Evolutionary conservation across 148 eudicot genomes (phyloP), one percentile per base, ranked within the genome.

Genomic region (Camellia sinensis): DNA sequence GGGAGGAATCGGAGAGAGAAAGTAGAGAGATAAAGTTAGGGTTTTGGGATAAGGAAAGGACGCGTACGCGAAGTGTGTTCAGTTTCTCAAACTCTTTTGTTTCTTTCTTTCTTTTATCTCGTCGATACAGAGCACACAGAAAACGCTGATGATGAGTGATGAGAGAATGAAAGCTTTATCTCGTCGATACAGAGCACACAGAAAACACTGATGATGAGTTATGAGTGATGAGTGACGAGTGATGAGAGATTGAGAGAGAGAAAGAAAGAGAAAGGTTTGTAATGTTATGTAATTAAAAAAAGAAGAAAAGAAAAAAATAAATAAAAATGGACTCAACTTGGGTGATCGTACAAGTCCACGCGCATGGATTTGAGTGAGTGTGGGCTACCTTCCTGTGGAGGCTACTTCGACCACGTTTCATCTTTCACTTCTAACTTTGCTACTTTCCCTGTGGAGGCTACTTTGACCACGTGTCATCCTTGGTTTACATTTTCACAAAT

Each of bases 91-190:
- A 9, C 4, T 54, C 50, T 41, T 15, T 37, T 43, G 0, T 57
- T 19, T 68, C 22, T 73, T 68, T 78, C 37, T 22, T 22, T 37
- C 64, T 52, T 78, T 22, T 54, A 64, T 67, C 63, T 45, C 73
- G 57, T 53, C 80, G 67, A 52, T 53, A 78, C 63, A 52, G 71
- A 78, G 69, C 79, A 65, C 71, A 64, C 71, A 76, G 57, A 76
- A 8, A 65, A 57, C 44, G 59, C 19, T 57, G 77, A 53, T 19
- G 41, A 17, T 29, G 69, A 40, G 71, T 40, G 52, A 54, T 29
- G 44, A 56, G 57, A 68, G 29, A 44, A 9, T 3, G 61, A 56
- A 73, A 74, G 73, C 73, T 78, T 22, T 54, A 64, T 67, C 63
- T 45, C 73, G 57, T 53, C 80, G 67, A 52, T 53, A 78, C 63